A percentile compares a stretch with the other conserved stretches of the same genome.
These are phyloP conservation scores for Aspergillus clavatus DNA, from an alignment of 2,329 filamentous ascomycete genomes.

Conservation along the genomic window DNA sequence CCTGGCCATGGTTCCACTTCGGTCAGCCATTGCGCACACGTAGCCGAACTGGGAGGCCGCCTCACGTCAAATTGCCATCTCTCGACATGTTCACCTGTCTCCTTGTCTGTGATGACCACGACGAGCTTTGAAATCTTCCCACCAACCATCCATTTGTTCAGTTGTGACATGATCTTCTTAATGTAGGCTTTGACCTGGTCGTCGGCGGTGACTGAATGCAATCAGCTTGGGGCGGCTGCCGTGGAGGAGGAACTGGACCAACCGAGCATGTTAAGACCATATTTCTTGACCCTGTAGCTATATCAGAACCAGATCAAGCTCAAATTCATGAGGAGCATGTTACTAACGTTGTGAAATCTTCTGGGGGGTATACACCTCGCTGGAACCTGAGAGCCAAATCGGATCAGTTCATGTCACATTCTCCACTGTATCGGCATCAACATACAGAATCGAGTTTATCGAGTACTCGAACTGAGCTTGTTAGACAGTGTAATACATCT, in stretches of 20 bases:
- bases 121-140: slow-evolving; percentile 97
- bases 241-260: slow-evolving; percentile 19
- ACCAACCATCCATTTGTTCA: slow-evolving; percentile 95
- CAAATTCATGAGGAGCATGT: neutral
- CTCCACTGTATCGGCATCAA: neutral
- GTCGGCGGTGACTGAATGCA: slow-evolving; percentile 70
- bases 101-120: slow-evolving; percentile 93
- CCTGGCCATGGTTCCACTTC: slow-evolving; percentile 28
- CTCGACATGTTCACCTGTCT: slow-evolving; percentile 93
- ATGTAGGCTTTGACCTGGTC: slow-evolving; percentile 99
- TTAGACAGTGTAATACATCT: slow-evolving; percentile 6
- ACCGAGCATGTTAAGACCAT: slow-evolving; percentile 96
- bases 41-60: slow-evolving; percentile 14
- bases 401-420: slow-evolving; percentile 12
- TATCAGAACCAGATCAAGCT: slow-evolving; percentile 1
- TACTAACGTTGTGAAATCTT: slow-evolving; percentile 85
- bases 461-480: slow-evolving; percentile 78
- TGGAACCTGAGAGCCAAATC: slow-evolving; percentile 62
- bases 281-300: slow-evolving; percentile 75
- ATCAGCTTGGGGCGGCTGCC: slow-evolving; percentile 12
- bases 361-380: slow-evolving; percentile 75
- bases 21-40: slow-evolving; percentile 8
- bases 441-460: slow-evolving; percentile 90
- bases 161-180: slow-evolving; percentile 97
- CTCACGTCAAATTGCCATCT: slow-evolving; percentile 94